Conservation (phyloP, 108 stramenopile species). For the Cyclostephanos tholiformis region DNA sequence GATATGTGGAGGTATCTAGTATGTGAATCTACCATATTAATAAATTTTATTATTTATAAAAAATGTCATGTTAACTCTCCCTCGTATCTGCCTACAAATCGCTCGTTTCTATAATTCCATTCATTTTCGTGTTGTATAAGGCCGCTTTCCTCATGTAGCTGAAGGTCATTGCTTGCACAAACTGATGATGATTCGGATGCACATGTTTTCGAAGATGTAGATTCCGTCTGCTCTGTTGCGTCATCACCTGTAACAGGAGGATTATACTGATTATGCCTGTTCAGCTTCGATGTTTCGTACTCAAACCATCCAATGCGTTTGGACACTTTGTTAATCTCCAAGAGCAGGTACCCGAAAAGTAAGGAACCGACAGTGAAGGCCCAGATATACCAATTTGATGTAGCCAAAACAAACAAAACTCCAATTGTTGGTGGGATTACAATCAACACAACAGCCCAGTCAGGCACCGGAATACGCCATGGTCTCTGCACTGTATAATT, state of each 20-base stretch:
- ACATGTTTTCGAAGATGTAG: background rate
- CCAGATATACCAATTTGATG: conserved; percentile 46
- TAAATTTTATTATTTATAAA: background rate
- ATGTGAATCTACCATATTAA: no score
- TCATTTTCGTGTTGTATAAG: background rate
- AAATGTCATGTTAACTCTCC: background rate
- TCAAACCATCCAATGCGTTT: conserved; percentile 34
- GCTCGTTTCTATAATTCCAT: background rate
- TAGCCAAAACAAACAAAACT: conserved; percentile 23
- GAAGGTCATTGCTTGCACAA: background rate
- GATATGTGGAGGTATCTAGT: no score
- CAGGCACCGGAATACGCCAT: conserved; percentile 51
- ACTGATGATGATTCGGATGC: background rate
- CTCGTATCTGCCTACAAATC: background rate
- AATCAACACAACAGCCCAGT: conserved; percentile 47
- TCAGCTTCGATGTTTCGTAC: conserved; percentile 21
- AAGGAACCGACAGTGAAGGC: conserved; percentile 31
- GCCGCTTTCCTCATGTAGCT: background rate
- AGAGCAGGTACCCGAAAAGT: conserved; percentile 11
- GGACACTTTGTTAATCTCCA: conserved; percentile 27
- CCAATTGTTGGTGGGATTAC: conserved; percentile 43
- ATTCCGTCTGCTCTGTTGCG: conserved; percentile 20
- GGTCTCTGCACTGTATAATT: conserved; percentile 34
- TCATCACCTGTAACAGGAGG: conserved; percentile 14
- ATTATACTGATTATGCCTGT: conserved; percentile 4